These are phyloP conservation scores for Maudiozyma humilis DNA, from an alignment of 1,139 yeast species.

Conservation along the genomic window DNA sequence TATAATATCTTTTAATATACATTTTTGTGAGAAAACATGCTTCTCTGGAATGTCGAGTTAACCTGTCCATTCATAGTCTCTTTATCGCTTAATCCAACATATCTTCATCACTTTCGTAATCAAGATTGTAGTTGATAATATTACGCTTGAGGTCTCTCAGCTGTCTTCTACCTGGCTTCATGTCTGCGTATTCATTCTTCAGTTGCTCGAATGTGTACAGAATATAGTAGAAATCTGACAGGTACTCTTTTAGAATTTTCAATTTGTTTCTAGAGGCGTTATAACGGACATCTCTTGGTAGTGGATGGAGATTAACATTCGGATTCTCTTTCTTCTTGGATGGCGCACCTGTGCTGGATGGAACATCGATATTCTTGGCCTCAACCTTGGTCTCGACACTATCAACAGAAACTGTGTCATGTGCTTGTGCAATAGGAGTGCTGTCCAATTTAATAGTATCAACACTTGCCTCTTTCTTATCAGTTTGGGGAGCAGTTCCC, in stretches of 20 bases:
- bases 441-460: background rate
- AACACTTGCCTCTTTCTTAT: background rate
- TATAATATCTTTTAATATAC: background rate
- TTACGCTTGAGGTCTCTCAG: slow-evolving; percentile 27
- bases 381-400: background rate
- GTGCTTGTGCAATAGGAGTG: background rate
- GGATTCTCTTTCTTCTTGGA: slow-evolving; percentile 8
- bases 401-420: background rate
- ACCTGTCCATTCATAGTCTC: slow-evolving; percentile 2
- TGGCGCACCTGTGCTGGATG: background rate
- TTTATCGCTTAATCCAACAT: slow-evolving; percentile 13
- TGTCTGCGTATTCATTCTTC: slow-evolving; percentile 23
- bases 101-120: slow-evolving; percentile 18
- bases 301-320: slow-evolving; percentile 23
- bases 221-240: slow-evolving; percentile 20
- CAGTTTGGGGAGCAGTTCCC: background rate
- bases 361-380: background rate
- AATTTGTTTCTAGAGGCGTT: slow-evolving; percentile 26
- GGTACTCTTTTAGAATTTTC: slow-evolving; percentile 18
- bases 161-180: slow-evolving; percentile 27
- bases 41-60: no score
- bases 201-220: slow-evolving; percentile 24
- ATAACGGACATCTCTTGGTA: slow-evolving; percentile 28
- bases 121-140: slow-evolving; percentile 19
- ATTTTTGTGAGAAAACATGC: no score